Base-by-base conservation (phyloP, 179 eudicot species). In the Vitellaria paradoxa region DNA sequence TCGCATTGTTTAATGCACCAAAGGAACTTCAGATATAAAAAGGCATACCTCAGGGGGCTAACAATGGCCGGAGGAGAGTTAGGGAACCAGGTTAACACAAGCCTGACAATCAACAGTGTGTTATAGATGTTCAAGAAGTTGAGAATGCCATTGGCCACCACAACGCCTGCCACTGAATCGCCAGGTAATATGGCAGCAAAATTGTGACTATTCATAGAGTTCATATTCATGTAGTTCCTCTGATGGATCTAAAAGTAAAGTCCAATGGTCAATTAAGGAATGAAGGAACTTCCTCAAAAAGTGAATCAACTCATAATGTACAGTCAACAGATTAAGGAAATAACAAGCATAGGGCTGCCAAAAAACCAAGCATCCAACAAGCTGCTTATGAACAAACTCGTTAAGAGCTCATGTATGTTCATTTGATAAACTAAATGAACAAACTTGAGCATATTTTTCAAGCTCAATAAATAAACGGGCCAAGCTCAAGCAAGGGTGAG, bases 41-140 rank as follows among this genome's bases (percentile, higher is more conserved):
- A 76, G 52, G 56, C 80, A 72, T 89, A 96, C 99, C 99, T 96
- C 77, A 93, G 96, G 65, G 99, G 99, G 73, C 89, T 88, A 40
- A 93, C 98, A 65, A 96, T 86, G 67, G 90, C 97, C 7, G 89
- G 91, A 73, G 98, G 99, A 83, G 99, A 77, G 82, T 85, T 90
- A 21, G 99, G 99, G 75, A 96, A 93, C 99, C 99, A 96, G 59
- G 98, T 96, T 73, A 96, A 88, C 78, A 96, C 99, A 77, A 96
- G 97, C 93, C 99, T 85, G 72, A 79, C 89, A 82, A 93, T 82
- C 81, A 96, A 82, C 59, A 96, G 66, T 50, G 96, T 90, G 78
- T 91, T 93, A 86, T 96, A 96, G 49, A 96, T 84, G 80, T 89
- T 96, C 84, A 96, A 84, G 84, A 96, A 96, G 84, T 93, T 96